Conservation (phyloP, 352 stramenopile genomes). For the Pythium phragmitis region DNA sequence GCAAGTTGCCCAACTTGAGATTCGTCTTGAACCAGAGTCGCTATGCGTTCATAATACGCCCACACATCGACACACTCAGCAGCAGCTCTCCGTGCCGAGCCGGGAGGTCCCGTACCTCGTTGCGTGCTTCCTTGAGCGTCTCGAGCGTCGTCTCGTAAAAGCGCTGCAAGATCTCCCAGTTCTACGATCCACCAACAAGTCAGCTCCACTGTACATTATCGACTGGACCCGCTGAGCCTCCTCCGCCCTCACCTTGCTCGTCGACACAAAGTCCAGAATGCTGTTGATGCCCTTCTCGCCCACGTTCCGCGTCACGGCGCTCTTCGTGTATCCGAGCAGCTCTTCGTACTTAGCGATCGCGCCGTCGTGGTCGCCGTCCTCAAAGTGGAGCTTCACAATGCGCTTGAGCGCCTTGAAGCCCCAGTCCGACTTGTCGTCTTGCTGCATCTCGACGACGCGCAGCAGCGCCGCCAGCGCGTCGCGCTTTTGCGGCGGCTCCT, state of each 20-base stretch:
- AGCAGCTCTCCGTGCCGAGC: background rate
- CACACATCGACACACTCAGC: background rate
- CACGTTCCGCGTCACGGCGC: constrained; percentile 90
- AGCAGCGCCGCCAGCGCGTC: constrained; percentile 48
- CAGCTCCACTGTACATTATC: background rate
- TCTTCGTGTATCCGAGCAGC: constrained; percentile 88
- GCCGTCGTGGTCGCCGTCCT: constrained; percentile 63
- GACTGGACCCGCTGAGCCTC: too few species aligned
- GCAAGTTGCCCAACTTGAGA: constrained; percentile 92
- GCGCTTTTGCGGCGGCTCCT: constrained; percentile 39
- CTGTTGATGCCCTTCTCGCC: constrained; percentile 95
- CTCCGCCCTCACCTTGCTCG: constrained; percentile 49
- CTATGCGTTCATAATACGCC: constrained; percentile 19
- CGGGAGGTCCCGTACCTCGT: constrained; percentile 39
- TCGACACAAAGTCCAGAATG: constrained; percentile 94
- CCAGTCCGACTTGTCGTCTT: constrained; percentile 70
- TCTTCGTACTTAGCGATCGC: constrained; percentile 87
- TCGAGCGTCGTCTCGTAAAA: constrained; percentile 88
- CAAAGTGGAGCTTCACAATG: constrained; percentile 91
- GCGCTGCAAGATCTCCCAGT: constrained; percentile 79
- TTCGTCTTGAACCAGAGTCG: constrained; percentile 96
- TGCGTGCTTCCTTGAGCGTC: constrained; percentile 80
- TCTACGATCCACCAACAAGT: constrained; percentile 30
- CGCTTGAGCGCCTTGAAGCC: constrained; percentile 95
- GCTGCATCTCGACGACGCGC: constrained; percentile 57